Conservation (phyloP, 495 filamentous ascomycete genomes). For the Lasiosphaeria hispida region DNA sequence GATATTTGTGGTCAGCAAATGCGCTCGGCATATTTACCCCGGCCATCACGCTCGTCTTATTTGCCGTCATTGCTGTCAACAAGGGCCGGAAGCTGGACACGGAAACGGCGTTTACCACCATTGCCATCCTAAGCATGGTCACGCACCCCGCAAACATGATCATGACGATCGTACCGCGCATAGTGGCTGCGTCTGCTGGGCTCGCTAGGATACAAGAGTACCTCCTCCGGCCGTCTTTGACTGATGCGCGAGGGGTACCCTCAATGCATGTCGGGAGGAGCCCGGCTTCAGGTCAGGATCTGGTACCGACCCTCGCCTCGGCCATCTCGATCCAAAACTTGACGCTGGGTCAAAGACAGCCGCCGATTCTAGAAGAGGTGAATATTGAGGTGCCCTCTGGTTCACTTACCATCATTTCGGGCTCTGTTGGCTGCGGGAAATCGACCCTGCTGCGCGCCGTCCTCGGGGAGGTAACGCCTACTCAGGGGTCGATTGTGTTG, state of each 20-base stretch:
- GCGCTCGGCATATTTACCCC: conserved; percentile 44
- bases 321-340: not conserved
- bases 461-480: conserved; percentile 49
- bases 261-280: too few species aligned
- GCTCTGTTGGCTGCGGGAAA: conserved; percentile 58
- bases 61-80: conserved; percentile 28
- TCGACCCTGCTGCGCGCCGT: conserved; percentile 54
- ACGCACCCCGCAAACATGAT: conserved; percentile 45
- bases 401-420: conserved; percentile 15
- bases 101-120: conserved; percentile 39
- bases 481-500: conserved; percentile 42
- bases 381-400: conserved; percentile 13
- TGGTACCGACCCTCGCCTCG: not conserved
- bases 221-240: not conserved
- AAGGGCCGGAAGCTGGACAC: conserved; percentile 22
- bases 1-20: conserved; percentile 27
- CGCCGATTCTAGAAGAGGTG: conserved; percentile 14
- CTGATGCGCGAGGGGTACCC: not conserved
- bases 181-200: conserved; percentile 29
- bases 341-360: not conserved
- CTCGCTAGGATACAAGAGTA: conserved; percentile 38
- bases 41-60: conserved; percentile 38
- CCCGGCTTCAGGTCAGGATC: too few species aligned
- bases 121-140: conserved; percentile 35
- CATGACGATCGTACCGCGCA: conserved; percentile 39